Evolutionary conservation across 495 filamentous ascomycete species (phyloP).

Genomic region (Lasiosphaeria miniovina): DNA sequence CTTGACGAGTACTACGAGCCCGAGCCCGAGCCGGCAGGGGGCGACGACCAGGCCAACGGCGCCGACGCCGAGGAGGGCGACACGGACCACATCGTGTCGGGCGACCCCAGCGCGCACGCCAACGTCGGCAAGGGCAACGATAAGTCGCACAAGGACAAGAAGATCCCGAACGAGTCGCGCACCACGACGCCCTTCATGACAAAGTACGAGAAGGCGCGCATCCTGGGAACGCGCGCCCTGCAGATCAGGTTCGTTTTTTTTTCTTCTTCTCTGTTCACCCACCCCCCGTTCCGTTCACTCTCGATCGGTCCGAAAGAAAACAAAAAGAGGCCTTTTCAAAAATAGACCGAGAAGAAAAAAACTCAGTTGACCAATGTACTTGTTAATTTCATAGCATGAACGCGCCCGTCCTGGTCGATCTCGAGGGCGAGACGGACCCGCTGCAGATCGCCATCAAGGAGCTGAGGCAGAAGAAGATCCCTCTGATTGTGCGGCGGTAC

Average conservation of each 20-base stretch:
- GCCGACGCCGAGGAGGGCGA: slow-evolving; percentile 48
- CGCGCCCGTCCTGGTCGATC: slow-evolving; percentile 91
- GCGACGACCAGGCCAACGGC: slow-evolving; percentile 52
- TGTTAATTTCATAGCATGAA: slow-evolving; percentile 68
- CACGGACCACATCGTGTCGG: slow-evolving; percentile 61
- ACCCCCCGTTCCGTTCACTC: too few species aligned
- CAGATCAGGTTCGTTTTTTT: slow-evolving; percentile 77
- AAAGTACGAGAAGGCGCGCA: slow-evolving; percentile 93
- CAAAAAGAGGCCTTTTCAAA: background rate
- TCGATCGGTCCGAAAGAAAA: too few species aligned
- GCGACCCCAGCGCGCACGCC: slow-evolving; percentile 68
- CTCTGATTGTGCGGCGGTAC: slow-evolving; percentile 88
- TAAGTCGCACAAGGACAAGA: slow-evolving; percentile 75
- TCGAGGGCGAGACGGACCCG: slow-evolving; percentile 97
- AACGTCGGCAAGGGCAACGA: slow-evolving; percentile 46
- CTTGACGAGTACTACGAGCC: slow-evolving; percentile 63
- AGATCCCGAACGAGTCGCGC: slow-evolving; percentile 82
- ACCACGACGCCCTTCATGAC: slow-evolving; percentile 98
- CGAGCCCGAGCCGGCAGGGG: slow-evolving; percentile 55
- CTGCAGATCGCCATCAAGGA: slow-evolving; percentile 97
- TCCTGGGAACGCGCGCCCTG: slow-evolving; percentile 86
- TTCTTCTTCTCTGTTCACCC: too few species aligned
- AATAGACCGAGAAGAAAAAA: background rate
- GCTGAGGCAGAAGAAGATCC: slow-evolving; percentile 96
- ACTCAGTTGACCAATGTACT: slow-evolving; percentile 7